Evolutionary conservation across 2,329 filamentous ascomycete species (phyloP).

Genomic region (Magnaporthiopsis incrustans): DNA sequence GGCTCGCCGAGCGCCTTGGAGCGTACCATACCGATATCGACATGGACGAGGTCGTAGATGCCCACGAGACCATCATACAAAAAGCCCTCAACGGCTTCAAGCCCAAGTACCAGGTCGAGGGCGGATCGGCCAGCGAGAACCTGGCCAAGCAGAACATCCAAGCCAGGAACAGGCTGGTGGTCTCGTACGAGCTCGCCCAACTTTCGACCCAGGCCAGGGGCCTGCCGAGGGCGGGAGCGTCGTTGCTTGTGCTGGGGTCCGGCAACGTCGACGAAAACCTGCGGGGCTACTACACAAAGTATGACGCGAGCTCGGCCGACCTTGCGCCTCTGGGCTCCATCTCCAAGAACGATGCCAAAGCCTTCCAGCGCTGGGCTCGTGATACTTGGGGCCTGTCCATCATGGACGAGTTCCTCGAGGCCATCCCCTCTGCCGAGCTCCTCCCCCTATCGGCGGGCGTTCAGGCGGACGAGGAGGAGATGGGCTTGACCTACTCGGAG

Average conservation of each 20-base stretch:
- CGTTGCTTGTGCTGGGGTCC: slow-evolving; percentile 53
- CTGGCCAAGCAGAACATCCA: slow-evolving; percentile 62
- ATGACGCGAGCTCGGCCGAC: slow-evolving; percentile 48
- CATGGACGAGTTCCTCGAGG: slow-evolving; percentile 47
- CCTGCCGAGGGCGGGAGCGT: slow-evolving; percentile 40
- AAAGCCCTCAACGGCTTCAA: slow-evolving; percentile 19
- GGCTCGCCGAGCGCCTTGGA: slow-evolving; percentile 53
- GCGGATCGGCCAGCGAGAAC: slow-evolving; percentile 48
- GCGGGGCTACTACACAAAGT: slow-evolving; percentile 54
- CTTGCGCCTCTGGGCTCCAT: slow-evolving; percentile 48
- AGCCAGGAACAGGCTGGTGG: slow-evolving; percentile 55
- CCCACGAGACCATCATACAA: slow-evolving; percentile 31
- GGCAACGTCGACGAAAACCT: slow-evolving; percentile 44
- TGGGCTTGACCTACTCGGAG: slow-evolving; percentile 35
- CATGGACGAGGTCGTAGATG: slow-evolving; percentile 58
- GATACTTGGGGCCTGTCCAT: slow-evolving; percentile 53
- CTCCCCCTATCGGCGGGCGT: slow-evolving; percentile 31
- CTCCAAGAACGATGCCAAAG: slow-evolving; percentile 55
- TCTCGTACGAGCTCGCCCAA: slow-evolving; percentile 56
- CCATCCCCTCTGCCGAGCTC: slow-evolving; percentile 46
- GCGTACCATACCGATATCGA: slow-evolving; percentile 63
- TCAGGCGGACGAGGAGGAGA: slow-evolving; percentile 32
- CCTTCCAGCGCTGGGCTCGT: slow-evolving; percentile 53
- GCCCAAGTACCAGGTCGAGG: slow-evolving; percentile 43
- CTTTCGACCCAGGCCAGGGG: slow-evolving; percentile 51